These are phyloP conservation scores for Dipodascopsis tothii DNA, from an alignment of 805 yeast species.

Conservation along the genomic window DNA sequence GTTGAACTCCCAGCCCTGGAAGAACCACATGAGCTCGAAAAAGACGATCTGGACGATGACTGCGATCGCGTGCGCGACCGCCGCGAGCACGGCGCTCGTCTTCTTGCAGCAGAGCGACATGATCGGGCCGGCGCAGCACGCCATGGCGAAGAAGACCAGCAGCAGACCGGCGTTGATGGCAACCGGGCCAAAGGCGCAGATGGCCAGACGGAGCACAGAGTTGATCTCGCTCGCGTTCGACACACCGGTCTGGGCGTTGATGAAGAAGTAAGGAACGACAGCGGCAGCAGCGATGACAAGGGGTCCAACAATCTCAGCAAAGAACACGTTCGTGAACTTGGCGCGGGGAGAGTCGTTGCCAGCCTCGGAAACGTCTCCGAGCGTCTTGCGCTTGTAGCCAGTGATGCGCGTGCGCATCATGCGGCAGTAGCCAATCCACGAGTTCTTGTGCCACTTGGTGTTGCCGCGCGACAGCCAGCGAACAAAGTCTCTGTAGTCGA, in stretches of 20 bases:
- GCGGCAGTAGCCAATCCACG: conserved; percentile 76
- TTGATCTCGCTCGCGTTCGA: conserved; percentile 39
- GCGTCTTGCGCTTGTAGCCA: conserved; percentile 73
- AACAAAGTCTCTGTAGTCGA: conserved; percentile 90
- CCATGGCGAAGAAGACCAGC: conserved; percentile 65
- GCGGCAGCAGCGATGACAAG: conserved; percentile 59
- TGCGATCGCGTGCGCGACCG: conserved; percentile 90
- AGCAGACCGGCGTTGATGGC: conserved; percentile 82
- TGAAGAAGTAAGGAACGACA: conserved; percentile 66
- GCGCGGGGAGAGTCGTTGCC: conserved; percentile 66
- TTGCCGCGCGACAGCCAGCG: conserved; percentile 83
- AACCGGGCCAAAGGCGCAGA: conserved; percentile 76
- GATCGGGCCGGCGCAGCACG: conserved; percentile 97
- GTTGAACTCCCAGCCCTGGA: conserved; percentile 84
- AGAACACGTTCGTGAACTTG: conserved; percentile 63
- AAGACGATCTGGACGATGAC: conserved; percentile 79
- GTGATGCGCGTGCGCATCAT: conserved; percentile 79
- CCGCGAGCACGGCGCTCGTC: conserved; percentile 94
- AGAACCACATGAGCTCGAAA: conserved; percentile 94
- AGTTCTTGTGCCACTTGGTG: conserved; percentile 52
- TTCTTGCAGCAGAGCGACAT: conserved; percentile 92
- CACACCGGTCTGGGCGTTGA: conserved; percentile 85
- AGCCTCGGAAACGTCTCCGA: conserved; percentile 61
- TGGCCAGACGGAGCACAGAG: conserved; percentile 53
- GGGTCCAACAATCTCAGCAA: conserved; percentile 75